A percentile compares a stretch with the other conserved stretches of the same genome.
phyloP scores from a whole-genome alignment of 768 basidiomycete genomes.

The Roridomyces roridus region DNA sequence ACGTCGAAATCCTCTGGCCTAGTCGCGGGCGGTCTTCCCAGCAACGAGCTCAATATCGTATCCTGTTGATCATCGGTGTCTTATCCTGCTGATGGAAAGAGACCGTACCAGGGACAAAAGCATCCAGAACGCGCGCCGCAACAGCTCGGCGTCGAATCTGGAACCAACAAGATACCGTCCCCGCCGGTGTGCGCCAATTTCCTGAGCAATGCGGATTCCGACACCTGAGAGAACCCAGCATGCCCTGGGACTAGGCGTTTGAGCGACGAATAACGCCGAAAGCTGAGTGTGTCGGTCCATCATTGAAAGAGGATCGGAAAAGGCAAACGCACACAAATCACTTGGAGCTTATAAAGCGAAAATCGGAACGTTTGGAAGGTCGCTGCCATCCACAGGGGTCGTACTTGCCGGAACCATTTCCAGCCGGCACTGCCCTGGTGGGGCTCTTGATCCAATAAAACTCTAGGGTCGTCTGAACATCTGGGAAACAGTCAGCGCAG shows the following conservation, averaged over 20 bases:
- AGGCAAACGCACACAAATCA: too few species aligned
- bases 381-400: constrained; percentile 63
- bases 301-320: too few species aligned
- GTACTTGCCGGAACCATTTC: constrained; percentile 66
- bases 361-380: too few species aligned
- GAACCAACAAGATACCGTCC: too few species aligned
- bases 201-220: too few species aligned
- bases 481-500: constrained; percentile 49
- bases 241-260: too few species aligned
- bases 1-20: constrained; percentile 63
- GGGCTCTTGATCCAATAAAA: constrained; percentile 38
- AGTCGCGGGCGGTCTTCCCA: constrained; percentile 69
- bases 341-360: too few species aligned
- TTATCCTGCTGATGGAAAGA: not conserved
- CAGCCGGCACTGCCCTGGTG: constrained; percentile 57
- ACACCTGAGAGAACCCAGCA: too few species aligned
- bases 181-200: too few species aligned
- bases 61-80: constrained; percentile 26
- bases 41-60: constrained; percentile 44
- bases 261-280: too few species aligned
- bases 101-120: constrained; percentile 24
- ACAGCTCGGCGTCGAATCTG: constrained; percentile 63
- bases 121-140: constrained; percentile 63
- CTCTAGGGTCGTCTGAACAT: too few species aligned
- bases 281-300: too few species aligned